Conservation (phyloP, 169 alveolate genomes). For the Eimeria sp. region DNA sequence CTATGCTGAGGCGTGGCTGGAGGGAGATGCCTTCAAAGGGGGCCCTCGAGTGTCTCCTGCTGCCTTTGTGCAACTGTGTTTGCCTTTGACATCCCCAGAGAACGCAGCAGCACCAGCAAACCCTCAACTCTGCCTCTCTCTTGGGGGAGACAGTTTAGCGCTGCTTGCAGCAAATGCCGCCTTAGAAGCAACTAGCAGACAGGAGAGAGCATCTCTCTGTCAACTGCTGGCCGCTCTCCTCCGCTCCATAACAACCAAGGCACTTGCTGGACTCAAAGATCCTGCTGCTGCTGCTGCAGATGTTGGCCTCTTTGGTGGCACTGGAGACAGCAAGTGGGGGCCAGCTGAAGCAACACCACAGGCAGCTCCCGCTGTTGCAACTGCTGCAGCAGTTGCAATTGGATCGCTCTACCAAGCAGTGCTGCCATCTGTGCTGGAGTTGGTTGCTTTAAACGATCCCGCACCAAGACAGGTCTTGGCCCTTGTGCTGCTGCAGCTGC, state of each 20-base stretch:
- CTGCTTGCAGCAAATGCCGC: slow-evolving; percentile 18
- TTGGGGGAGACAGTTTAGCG: not conserved
- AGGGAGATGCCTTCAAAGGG: not conserved
- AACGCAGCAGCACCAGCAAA: not conserved
- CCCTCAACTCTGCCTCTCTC: not conserved
- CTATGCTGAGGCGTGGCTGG: not conserved
- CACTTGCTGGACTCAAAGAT: not conserved
- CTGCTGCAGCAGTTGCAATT: slow-evolving; percentile 33
- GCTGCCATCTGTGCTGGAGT: slow-evolving; percentile 17
- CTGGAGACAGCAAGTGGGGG: not conserved
- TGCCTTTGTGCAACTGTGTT: not conserved
- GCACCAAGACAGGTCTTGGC: slow-evolving; percentile 1
- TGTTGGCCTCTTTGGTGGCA: not conserved
- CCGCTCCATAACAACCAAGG: not conserved
- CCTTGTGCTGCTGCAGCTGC: slow-evolving; percentile 16
- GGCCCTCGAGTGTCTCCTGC: not conserved
- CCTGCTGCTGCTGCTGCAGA: not conserved
- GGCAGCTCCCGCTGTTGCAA: not conserved
- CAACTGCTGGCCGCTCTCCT: slow-evolving; percentile 3
- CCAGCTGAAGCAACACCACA: slow-evolving; percentile 7
- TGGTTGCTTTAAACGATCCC: slow-evolving; percentile 15
- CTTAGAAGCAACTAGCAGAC: not conserved
- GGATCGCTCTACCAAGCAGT: slow-evolving; percentile 11
- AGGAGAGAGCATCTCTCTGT: not conserved
- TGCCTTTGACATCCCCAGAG: not conserved